These are phyloP conservation scores for Dorcoceras hygrometricum DNA, from an alignment of 257 asterid genomes.

Conservation along the genomic window DNA sequence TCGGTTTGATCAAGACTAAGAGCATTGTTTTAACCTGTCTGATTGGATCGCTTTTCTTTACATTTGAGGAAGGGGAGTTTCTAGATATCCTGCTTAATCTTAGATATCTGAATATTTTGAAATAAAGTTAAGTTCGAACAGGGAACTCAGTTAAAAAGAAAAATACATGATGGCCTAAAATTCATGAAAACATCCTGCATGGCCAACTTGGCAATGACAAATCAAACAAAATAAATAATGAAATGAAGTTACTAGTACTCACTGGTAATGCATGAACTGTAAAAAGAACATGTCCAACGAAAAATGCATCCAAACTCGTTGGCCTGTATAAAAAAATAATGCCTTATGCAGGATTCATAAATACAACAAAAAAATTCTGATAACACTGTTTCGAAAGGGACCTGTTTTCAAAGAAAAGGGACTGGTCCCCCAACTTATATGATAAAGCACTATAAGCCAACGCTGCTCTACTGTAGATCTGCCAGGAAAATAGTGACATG, in stretches of 20 bases:
- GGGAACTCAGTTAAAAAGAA: background rate
- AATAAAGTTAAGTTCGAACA: background rate
- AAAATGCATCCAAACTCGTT: slow-evolving; percentile 86
- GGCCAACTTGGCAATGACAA: background rate
- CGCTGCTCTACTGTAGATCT: slow-evolving; percentile 78
- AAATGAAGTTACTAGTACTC: slow-evolving; percentile 41
- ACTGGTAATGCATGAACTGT: slow-evolving; percentile 87
- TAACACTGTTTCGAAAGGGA: slow-evolving; percentile 18
- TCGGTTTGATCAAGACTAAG: background rate
- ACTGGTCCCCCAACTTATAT: slow-evolving; percentile 67
- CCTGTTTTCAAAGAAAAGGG: slow-evolving; percentile 73
- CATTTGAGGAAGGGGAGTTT: background rate
- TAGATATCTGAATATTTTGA: background rate
- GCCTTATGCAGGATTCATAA: slow-evolving; percentile 16
- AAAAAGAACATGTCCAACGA: slow-evolving; percentile 76
- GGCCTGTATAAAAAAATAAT: slow-evolving; percentile 51
- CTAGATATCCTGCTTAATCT: background rate
- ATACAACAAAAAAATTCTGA: background rate
- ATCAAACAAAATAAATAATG: slow-evolving; percentile 7
- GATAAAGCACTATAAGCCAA: slow-evolving; percentile 70
- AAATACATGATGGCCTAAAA: too few species aligned
- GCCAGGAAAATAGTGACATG: slow-evolving; percentile 17
- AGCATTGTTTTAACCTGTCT: too few species aligned
- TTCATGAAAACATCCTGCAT: background rate
- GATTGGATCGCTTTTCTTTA: too few species aligned